These are phyloP conservation scores for Trichoderma asperelloides DNA, from an alignment of 495 filamentous ascomycete genomes.

Conservation along the genomic window DNA sequence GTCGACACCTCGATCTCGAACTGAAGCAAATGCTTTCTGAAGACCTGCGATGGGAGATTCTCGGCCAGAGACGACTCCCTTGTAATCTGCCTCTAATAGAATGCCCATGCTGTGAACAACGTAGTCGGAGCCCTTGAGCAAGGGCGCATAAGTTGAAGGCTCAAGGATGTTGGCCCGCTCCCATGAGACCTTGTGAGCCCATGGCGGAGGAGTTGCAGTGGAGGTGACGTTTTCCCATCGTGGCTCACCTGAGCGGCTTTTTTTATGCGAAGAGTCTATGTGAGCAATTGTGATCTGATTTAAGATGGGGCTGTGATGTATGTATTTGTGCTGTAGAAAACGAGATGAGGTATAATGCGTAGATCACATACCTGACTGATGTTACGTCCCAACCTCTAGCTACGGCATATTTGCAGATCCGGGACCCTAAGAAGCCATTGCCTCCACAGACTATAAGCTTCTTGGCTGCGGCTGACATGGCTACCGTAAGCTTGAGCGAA, in stretches of 20 bases:
- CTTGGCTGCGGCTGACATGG: constrained; percentile 36
- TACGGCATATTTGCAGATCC: constrained; percentile 84
- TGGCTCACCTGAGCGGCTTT: constrained; percentile 80
- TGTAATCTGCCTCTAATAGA: constrained; percentile 96
- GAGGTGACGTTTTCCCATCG: constrained; percentile 72
- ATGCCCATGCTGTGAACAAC: constrained; percentile 94
- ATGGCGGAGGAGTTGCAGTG: constrained; percentile 61
- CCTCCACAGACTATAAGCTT: constrained; percentile 84
- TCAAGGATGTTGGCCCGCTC: constrained; percentile 76
- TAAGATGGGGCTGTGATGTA: background rate
- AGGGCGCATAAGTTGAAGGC: constrained; percentile 63
- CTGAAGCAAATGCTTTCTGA: constrained; percentile 58
- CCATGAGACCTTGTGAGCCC: constrained; percentile 80
- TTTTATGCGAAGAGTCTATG: background rate
- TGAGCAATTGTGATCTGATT: background rate
- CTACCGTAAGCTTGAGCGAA: background rate
- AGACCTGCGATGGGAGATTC: constrained; percentile 70
- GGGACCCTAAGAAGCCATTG: constrained; percentile 87
- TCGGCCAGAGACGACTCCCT: constrained; percentile 73
- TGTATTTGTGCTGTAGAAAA: background rate
- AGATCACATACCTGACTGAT: constrained; percentile 61
- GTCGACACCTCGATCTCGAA: constrained; percentile 46
- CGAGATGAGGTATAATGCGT: background rate
- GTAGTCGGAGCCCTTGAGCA: constrained; percentile 64
- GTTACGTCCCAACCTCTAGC: constrained; percentile 78